Conservation (phyloP, 2,329 filamentous ascomycete genomes). For the Ilyonectria mors-panacis region DNA sequence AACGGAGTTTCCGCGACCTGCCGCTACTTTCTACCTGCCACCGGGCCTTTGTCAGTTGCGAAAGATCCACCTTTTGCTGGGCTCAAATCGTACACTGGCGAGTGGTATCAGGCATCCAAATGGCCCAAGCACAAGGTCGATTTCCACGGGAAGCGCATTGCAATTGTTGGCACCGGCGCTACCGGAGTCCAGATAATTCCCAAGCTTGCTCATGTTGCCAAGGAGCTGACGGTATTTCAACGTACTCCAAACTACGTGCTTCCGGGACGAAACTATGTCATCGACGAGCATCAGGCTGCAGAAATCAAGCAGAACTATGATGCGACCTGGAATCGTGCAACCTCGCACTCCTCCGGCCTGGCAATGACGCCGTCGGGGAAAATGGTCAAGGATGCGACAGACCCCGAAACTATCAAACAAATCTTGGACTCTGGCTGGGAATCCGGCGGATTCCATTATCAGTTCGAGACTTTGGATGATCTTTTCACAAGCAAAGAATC, state of each 20-base stretch:
- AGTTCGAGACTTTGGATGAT: slow-evolving; percentile 28
- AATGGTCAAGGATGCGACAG: background rate
- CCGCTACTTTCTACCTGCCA: slow-evolving; percentile 30
- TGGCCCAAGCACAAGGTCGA: slow-evolving; percentile 22
- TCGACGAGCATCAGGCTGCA: slow-evolving; percentile 20
- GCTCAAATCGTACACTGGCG: slow-evolving; percentile 12
- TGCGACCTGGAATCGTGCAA: slow-evolving; percentile 22
- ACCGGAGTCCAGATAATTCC: slow-evolving; percentile 32
- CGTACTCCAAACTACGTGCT: slow-evolving; percentile 29
- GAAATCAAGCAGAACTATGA: slow-evolving; percentile 20
- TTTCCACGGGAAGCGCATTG: slow-evolving; percentile 27
- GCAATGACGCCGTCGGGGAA: slow-evolving; percentile 12
- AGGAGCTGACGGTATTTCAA: slow-evolving; percentile 29
- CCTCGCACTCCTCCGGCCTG: slow-evolving; percentile 4
- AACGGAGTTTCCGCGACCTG: slow-evolving; percentile 12
- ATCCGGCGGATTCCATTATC: slow-evolving; percentile 26
- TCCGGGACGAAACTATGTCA: slow-evolving; percentile 26
- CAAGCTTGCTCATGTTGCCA: slow-evolving; percentile 26
- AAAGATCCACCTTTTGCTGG: slow-evolving; percentile 26
- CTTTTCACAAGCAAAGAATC: slow-evolving; percentile 24
- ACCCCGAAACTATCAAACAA: slow-evolving; percentile 7
- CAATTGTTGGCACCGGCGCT: slow-evolving; percentile 30
- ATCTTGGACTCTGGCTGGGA: slow-evolving; percentile 19
- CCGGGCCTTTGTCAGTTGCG: slow-evolving; percentile 23
- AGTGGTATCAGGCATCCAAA: slow-evolving; percentile 25